A percentile compares a stretch with the other conserved stretches of the same genome.
Conservation (phyloP, 768 basidiomycete genomes). For the Naganishia friedmannii region DNA sequence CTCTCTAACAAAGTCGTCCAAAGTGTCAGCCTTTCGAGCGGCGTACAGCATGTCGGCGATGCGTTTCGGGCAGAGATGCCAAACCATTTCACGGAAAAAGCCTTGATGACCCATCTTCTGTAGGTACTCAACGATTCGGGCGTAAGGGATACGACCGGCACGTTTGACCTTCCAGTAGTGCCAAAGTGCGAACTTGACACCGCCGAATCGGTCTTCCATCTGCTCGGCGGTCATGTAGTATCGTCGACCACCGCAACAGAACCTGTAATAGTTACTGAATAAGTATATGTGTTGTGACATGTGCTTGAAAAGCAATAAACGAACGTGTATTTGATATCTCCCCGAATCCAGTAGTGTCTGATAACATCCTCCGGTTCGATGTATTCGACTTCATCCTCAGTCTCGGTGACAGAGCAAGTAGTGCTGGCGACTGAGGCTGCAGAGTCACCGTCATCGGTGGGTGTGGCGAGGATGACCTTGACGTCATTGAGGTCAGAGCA, state of each 20-base stretch:
- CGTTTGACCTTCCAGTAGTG: neutral
- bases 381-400: neutral
- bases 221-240: neutral
- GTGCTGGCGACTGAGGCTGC: too few species aligned
- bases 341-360: neutral
- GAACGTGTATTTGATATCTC: neutral
- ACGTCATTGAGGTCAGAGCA: too few species aligned
- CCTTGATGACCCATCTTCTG: neutral
- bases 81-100: neutral
- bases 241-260: too few species aligned
- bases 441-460: too few species aligned
- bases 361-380: neutral
- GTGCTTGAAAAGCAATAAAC: neutral
- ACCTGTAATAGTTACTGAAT: too few species aligned
- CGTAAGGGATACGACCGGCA: neutral
- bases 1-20: neutral
- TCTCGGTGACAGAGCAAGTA: too few species aligned
- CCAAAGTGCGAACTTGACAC: neutral
- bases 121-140: neutral
- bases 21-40: too few species aligned
- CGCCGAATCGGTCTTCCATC: neutral
- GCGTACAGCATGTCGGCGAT: too few species aligned
- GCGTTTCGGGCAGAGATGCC: neutral
- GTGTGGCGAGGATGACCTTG: too few species aligned
- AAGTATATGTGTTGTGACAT: too few species aligned